Base-by-base conservation (phyloP, 176 grass and related monocot species). In the Rhynchospora pubera region DNA sequence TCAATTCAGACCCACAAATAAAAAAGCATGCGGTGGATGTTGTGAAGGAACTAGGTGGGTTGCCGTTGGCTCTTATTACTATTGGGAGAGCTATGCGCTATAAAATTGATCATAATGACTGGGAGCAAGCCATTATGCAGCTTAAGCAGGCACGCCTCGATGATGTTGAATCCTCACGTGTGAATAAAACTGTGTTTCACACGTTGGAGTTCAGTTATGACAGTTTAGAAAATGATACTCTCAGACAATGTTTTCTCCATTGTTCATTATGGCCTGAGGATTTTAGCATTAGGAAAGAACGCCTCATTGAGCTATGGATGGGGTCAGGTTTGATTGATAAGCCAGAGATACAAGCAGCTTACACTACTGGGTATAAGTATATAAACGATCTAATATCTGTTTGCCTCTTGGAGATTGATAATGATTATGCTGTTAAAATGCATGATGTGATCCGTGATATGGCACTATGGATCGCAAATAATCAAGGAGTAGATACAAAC, bases 241-340 rank as follows among this genome's bases (percentile, higher is more conserved):
- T 39, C 34, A 81, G 62, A 56, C 64, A 82, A 23, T 90, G 89
- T 74, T 88, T 97, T 80, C 83, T 90, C 55, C 82, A 62, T 63
- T 79, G 86, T 19, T 87, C 89, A 21, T 83, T 97, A 6, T 93
- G 87, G 85, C 89, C 94, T 0, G 89, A 91, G 89, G 86, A 90
- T 52, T 82, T 81, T 21, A 75, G 0, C 47, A 90, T 97, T 42
- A 24, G 30, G 26, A 90, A 82, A 81, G 66, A 88, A 48, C 87
- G 93, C 34, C 91, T 97, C 42, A 85, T 87, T 22, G 89, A 91
- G 46, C 86, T 85, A 62, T 97, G 87, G 91, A 64, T 90, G 16
- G 94, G 94, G 18, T 84, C 91, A 16, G 84, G 82, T 5, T 47
- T 82, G 0, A 60, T 88, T 93, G 48, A 78, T 11, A 80, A 77